Conservation (phyloP, 2,329 filamentous ascomycete genomes). For the Escovopsis sp. region DNA sequence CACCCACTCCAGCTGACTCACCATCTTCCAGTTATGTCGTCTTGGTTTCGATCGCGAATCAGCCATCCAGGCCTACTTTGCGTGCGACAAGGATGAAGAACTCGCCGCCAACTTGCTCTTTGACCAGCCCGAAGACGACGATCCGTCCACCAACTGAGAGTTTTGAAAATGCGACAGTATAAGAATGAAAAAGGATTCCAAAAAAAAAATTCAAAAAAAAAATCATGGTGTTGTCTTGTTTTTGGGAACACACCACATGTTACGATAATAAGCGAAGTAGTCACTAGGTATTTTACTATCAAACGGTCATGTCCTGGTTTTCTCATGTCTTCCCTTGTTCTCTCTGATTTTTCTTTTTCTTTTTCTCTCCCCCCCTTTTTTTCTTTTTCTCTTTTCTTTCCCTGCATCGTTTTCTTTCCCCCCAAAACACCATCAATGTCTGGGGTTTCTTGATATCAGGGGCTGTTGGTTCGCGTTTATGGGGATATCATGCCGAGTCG, state of each 20-base stretch:
- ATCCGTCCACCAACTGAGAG: constrained; percentile 32
- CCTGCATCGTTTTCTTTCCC: too few species aligned
- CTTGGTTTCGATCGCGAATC: constrained; percentile 87
- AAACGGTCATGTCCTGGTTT: background rate
- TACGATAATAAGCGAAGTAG: constrained; percentile 13
- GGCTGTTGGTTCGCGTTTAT: too few species aligned
- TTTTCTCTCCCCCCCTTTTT: too few species aligned
- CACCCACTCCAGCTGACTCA: background rate
- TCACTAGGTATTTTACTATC: background rate
- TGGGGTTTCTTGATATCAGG: too few species aligned
- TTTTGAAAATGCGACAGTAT: background rate
- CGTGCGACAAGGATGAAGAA: constrained; percentile 98
- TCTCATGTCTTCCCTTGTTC: too few species aligned
- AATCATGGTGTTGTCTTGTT: background rate
- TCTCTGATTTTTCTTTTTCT: too few species aligned
- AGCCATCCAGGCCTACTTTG: constrained; percentile 96
- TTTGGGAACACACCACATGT: constrained; percentile 9
- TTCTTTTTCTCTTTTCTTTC: too few species aligned
- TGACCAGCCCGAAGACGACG: constrained; percentile 83
- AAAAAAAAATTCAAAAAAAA: too few species aligned
- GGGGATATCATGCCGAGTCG: too few species aligned
- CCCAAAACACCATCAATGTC: too few species aligned
- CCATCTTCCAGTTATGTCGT: constrained; percentile 54
- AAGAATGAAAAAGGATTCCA: too few species aligned
- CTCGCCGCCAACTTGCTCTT: constrained; percentile 96